These are phyloP conservation scores for Nemania sp. DNA, from an alignment of 2,329 filamentous ascomycete species.

Conservation along the genomic window DNA sequence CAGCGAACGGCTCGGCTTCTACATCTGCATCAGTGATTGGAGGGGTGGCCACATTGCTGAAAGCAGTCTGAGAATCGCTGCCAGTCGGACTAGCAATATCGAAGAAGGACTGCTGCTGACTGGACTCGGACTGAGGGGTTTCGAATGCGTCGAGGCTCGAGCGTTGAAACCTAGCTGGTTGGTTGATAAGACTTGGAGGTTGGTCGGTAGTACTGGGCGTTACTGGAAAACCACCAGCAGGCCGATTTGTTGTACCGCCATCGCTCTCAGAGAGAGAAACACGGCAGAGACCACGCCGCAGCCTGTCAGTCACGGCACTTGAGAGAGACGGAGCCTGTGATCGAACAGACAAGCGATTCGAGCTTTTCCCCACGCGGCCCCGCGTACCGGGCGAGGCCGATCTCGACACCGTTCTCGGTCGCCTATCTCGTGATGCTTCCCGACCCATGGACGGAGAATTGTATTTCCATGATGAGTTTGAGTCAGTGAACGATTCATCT, in stretches of 20 bases:
- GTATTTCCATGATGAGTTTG: constrained; percentile 33
- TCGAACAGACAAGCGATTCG: constrained; percentile 35
- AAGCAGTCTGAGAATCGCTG: constrained; percentile 62
- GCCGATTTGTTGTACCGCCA: constrained; percentile 29
- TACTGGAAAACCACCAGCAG: constrained; percentile 46
- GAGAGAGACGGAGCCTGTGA: constrained; percentile 37
- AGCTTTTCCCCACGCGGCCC: constrained; percentile 37
- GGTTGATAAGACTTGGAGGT: constrained; percentile 27
- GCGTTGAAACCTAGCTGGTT: constrained; percentile 48
- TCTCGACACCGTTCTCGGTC: constrained; percentile 40
- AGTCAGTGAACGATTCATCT: constrained; percentile 39
- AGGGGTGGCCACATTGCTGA: constrained; percentile 71
- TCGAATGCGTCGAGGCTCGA: constrained; percentile 48
- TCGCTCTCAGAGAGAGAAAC: constrained; percentile 38
- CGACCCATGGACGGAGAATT: constrained; percentile 26
- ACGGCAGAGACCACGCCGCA: constrained; percentile 44
- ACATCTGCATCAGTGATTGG: constrained; percentile 74
- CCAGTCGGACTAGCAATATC: constrained; percentile 56
- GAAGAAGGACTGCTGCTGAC: constrained; percentile 46
- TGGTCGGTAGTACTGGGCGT: constrained; percentile 63
- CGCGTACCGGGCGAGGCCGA: constrained; percentile 41
- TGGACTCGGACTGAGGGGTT: constrained; percentile 49
- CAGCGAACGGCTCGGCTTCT: constrained; percentile 63
- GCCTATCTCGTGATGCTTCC: constrained; percentile 41
- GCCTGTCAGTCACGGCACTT: constrained; percentile 42